Conservation (phyloP, 2,329 filamentous ascomycete species). For the Davidsoniella virescens region DNA sequence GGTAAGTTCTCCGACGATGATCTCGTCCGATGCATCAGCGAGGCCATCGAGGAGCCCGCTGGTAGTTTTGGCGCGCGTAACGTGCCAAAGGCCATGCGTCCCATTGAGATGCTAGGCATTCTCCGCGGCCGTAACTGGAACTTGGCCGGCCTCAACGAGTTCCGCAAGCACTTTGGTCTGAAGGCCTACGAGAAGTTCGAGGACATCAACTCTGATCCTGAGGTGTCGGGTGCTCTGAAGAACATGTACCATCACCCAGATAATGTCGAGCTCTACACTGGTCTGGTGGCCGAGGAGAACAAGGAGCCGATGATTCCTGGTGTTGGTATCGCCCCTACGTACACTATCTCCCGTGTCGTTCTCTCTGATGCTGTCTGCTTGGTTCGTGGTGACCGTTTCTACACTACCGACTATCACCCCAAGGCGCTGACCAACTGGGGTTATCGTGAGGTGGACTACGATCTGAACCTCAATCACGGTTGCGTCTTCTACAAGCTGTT, state of each 20-base stretch:
- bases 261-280: constrained; percentile 66
- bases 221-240: constrained; percentile 47
- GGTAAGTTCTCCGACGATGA: constrained; percentile 63
- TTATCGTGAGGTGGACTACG: constrained; percentile 56
- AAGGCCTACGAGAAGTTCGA: constrained; percentile 64
- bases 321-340: constrained; percentile 58
- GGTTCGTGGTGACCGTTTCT: constrained; percentile 62
- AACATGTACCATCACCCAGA: constrained; percentile 65
- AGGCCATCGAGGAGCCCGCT: constrained; percentile 61
- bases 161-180: constrained; percentile 65
- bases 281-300: constrained; percentile 57
- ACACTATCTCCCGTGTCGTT: constrained; percentile 61
- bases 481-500: constrained; percentile 77
- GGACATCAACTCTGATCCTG: constrained; percentile 66
- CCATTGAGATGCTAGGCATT: constrained; percentile 68
- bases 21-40: constrained; percentile 51
- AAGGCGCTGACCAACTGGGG: constrained; percentile 72
- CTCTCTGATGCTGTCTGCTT: constrained; percentile 65
- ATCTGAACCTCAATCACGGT: constrained; percentile 60
- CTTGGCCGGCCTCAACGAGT: constrained; percentile 65
- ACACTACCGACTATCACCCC: constrained; percentile 62
- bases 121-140: constrained; percentile 64
- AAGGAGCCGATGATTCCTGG: constrained; percentile 60
- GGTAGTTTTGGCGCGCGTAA: constrained; percentile 59
- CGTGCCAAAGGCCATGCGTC: constrained; percentile 56